phyloP scores from a whole-genome alignment of 1,284 basidiomycete species.

The Pseudozyma hubeiensis region DNA sequence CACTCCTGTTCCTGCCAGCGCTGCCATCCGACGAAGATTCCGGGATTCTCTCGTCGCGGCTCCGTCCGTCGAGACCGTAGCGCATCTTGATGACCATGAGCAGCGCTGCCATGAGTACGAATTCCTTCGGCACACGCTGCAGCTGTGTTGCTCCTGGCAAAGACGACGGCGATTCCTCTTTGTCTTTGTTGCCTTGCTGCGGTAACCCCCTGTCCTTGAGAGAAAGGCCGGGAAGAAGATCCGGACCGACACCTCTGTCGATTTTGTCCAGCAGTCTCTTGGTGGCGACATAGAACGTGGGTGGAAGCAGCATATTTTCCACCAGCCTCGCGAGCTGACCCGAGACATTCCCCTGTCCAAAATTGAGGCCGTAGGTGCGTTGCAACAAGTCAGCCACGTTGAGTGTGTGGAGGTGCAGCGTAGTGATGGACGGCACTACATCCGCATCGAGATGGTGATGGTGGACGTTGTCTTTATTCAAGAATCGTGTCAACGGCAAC shows the following conservation, averaged over 20 bases:
- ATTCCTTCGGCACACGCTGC: constrained; percentile 79
- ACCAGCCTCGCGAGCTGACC: constrained; percentile 85
- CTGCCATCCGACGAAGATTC: constrained; percentile 5
- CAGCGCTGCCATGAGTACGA: constrained; percentile 75
- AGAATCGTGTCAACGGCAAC: constrained; percentile 75
- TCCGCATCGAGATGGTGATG: constrained; percentile 67
- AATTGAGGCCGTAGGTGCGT: constrained; percentile 74
- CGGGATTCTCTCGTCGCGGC: constrained; percentile 25
- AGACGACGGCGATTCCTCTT: background rate
- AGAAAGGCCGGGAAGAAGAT: constrained; percentile 73
- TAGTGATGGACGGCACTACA: constrained; percentile 75
- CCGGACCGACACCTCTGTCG: constrained; percentile 14
- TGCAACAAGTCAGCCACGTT: constrained; percentile 75
- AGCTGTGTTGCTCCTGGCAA: constrained; percentile 34
- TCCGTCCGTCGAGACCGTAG: constrained; percentile 60
- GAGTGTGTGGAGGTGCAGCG: constrained; percentile 76
- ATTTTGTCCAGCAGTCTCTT: constrained; percentile 46
- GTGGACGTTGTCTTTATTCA: constrained; percentile 70
- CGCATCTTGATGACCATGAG: constrained; percentile 61
- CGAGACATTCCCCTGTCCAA: constrained; percentile 82
- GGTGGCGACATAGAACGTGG: constrained; percentile 71
- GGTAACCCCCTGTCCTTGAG: background rate
- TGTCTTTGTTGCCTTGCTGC: background rate
- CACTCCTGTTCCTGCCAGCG: background rate
- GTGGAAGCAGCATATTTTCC: constrained; percentile 78